Conservation (phyloP, 73 alveolate genomes). For the Durusdinium trenchii region DNA sequence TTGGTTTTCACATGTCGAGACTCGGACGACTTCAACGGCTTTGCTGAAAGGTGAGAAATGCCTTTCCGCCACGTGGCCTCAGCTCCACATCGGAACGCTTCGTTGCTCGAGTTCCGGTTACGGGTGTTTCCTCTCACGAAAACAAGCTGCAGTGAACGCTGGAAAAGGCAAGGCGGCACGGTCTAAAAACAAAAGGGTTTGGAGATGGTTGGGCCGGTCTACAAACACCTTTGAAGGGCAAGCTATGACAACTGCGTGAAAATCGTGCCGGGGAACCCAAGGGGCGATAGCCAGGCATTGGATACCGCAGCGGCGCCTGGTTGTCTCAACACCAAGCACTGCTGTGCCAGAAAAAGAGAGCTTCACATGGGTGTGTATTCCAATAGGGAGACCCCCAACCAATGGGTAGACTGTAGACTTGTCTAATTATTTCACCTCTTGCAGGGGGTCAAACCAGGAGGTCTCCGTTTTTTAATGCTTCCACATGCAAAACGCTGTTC, state of each 20-base stretch:
- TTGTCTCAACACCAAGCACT: too few relatives aligned
- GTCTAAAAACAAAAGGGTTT: too few relatives aligned
- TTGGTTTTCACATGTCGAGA: not conserved
- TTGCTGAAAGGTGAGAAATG: constrained; percentile 89
- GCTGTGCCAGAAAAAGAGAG: too few relatives aligned
- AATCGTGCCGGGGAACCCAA: not conserved
- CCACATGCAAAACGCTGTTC: not conserved
- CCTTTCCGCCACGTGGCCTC: constrained; percentile 44
- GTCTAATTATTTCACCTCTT: not conserved
- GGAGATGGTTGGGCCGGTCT: too few relatives aligned
- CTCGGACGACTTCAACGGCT: constrained; percentile 51
- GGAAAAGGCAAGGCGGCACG: too few relatives aligned
- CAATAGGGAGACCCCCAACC: not conserved
- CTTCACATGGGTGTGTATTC: too few relatives aligned
- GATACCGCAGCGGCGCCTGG: constrained; percentile 72
- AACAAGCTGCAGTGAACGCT: too few relatives aligned
- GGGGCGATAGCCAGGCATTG: constrained; percentile 69
- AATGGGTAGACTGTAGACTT: too few relatives aligned
- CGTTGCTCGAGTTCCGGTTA: too few relatives aligned
- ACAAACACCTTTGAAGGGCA: not conserved
- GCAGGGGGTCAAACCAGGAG: too few relatives aligned
- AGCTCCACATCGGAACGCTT: too few relatives aligned
- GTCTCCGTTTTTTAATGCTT: not conserved
- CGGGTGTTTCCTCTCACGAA: too few relatives aligned
- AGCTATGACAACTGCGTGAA: not conserved